Evolutionary conservation across 2,329 filamentous ascomycete genomes (phyloP), one percentile per base, ranked within the genome.

Genomic region (Ceratocystis papillata): DNA sequence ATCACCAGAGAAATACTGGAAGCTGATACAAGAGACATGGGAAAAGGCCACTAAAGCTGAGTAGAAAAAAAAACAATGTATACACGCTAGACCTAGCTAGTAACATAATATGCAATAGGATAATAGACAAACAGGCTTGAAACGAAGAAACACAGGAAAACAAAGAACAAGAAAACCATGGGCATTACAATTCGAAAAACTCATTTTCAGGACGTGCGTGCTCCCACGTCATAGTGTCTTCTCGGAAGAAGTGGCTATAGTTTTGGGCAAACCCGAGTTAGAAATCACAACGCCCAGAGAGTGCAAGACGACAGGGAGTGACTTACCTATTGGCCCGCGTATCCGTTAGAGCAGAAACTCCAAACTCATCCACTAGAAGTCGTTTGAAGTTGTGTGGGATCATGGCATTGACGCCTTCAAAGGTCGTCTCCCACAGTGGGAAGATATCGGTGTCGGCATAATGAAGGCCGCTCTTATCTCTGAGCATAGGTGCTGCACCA

Each of bases 381-480:
- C 83, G 80, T 68, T 80, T 78, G 71, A 85, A 87, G 6, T 77
- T 75, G 70, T 80, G 85, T 0, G 88, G 88, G 28, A 90, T 85
- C 74, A 85, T 85, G 59, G 81, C 86, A 0, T 80, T 76, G 0
- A 85, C 80, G 0, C 84, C 86, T 71, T 90, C 87, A 66, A 88
- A 90, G 1, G 78, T 80, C 1, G 84, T 88, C 68, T 84, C 80
- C n/a, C 85, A 79, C 71, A 91, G 76, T 0, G 88, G 88, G 71
- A 85, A 89, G 10, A 91, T 76, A 65, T 87, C 80, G 0, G 73
- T 63, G 71, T 81, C 79, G 67, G 76, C 73, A 69, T 78, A 81
- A 70, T 81, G 76, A 66, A 81, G 79, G 1, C 79, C 78, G 68
- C 80, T 77, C 70, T 83, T 83, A 71, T 79, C 79, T 57, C 76